phyloP scores from a whole-genome alignment of 2,329 filamentous ascomycete species.

The Fusarium sp. region DNA sequence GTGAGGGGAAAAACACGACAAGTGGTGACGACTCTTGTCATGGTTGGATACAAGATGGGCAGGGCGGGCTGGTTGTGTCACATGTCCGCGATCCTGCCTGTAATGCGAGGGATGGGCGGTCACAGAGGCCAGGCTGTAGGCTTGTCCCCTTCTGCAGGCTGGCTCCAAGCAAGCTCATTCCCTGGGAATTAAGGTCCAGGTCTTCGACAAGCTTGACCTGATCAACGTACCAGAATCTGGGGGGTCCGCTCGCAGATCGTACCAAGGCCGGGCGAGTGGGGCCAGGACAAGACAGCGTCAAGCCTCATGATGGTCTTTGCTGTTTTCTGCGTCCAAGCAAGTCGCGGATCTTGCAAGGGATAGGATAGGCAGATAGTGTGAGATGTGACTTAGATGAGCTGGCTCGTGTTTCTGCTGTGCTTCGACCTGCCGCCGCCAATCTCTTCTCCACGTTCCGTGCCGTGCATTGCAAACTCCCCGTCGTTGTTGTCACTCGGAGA shows the following conservation, averaged over 20 bases:
- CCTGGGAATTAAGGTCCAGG: constrained; percentile 7
- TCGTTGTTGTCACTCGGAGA: constrained; percentile 3
- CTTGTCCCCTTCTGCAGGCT: background rate
- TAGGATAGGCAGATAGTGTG: background rate
- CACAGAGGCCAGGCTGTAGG: constrained; percentile 4
- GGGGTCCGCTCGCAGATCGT: constrained; percentile 34
- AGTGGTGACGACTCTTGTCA: background rate
- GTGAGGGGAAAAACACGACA: background rate
- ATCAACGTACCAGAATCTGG: constrained; percentile 42
- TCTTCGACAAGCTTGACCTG: constrained; percentile 27
- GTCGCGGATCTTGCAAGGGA: constrained; percentile 5
- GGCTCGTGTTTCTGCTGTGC: background rate
- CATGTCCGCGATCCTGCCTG: constrained; percentile 14
- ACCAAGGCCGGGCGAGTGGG: constrained; percentile 35
- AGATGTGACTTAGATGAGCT: constrained; percentile 3
- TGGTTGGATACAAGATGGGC: constrained; percentile 4
- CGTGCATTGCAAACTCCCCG: background rate
- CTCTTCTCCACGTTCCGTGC: constrained; percentile 7
- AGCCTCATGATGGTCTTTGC: constrained; percentile 24
- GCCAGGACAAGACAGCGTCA: constrained; percentile 8
- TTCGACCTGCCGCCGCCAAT: background rate
- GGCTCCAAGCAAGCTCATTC: background rate
- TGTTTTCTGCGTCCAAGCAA: background rate
- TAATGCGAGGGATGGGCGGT: background rate
- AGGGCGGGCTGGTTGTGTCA: constrained; percentile 11